A percentile compares a stretch with the other conserved stretches of the same genome.
Conservation (phyloP, 1,139 yeast genomes). For the Scheffersomyces segobiensis region DNA sequence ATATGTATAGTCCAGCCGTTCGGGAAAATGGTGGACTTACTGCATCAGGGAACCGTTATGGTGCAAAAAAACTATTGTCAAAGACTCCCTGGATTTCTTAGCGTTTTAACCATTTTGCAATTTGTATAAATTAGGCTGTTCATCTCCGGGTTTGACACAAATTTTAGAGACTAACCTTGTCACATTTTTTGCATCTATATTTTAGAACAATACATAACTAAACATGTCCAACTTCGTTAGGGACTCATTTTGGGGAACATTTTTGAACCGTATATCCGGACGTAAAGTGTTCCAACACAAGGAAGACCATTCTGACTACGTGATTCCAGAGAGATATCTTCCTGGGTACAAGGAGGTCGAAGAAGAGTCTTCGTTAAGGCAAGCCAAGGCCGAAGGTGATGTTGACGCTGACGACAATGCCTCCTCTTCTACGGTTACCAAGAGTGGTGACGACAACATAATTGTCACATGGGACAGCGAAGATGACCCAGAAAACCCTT, state of each 20-base stretch:
- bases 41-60: neutral
- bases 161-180: neutral
- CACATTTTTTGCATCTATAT: neutral
- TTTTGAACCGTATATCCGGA: constrained; percentile 26
- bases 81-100: neutral
- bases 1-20: neutral
- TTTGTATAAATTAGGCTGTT: neutral
- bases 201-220: neutral
- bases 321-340: constrained; percentile 27
- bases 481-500: constrained; percentile 9
- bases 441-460: constrained; percentile 5
- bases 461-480: constrained; percentile 8
- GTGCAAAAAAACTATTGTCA: neutral
- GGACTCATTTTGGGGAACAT: constrained; percentile 25
- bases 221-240: neutral
- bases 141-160: neutral
- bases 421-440: neutral
- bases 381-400: neutral
- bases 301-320: constrained; percentile 29
- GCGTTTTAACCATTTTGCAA: neutral
- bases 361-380: neutral
- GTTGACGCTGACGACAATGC: neutral
- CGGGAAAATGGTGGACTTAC: neutral
- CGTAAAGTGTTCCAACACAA: constrained; percentile 23
- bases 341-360: neutral